These are phyloP conservation scores for Auricularia auricula-judae DNA, from an alignment of 768 basidiomycete genomes.

Conservation along the genomic window DNA sequence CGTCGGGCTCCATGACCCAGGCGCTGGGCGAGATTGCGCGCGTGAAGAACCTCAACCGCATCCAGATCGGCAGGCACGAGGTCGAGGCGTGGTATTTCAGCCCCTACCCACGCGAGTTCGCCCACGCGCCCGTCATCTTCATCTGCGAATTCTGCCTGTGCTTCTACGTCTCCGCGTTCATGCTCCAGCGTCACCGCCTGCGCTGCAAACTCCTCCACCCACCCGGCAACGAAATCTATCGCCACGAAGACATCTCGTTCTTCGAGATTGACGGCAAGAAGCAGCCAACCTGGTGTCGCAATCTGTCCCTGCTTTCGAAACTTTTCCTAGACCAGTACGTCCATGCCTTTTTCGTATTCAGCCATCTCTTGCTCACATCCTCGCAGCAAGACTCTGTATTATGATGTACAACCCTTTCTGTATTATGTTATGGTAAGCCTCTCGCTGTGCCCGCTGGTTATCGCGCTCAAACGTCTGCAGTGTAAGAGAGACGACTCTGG, in stretches of 20 bases:
- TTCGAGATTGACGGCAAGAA: constrained; percentile 97
- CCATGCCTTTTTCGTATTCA: constrained; percentile 8
- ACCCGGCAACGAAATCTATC: constrained; percentile 98
- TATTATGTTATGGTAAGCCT: constrained; percentile 91
- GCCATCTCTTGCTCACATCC: constrained; percentile 5
- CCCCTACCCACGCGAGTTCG: constrained; percentile 97
- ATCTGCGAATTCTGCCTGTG: constrained; percentile 98
- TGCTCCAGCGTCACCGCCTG: constrained; percentile 82
- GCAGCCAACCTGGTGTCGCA: constrained; percentile 93
- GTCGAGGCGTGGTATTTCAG: constrained; percentile 99
- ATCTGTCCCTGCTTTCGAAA: constrained; percentile 91
- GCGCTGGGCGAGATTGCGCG: constrained; percentile 95
- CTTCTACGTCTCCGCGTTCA: constrained; percentile 83
- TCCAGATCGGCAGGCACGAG: constrained; percentile 93
- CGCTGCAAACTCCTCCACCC: constrained; percentile 90
- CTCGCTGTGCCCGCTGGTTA: constrained; percentile 9
- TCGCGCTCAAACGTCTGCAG: constrained; percentile 25
- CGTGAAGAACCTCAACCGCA: constrained; percentile 94
- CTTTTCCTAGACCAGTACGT: constrained; percentile 95
- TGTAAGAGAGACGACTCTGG: constrained; percentile 78
- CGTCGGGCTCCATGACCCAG: constrained; percentile 98
- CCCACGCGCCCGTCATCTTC: constrained; percentile 88
- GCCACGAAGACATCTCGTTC: constrained; percentile 92
- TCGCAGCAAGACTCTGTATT: constrained; percentile 90
- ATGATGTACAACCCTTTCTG: constrained; percentile 99